Evolutionary conservation across 169 alveolate genomes (phyloP), one percentile per base, ranked within the genome.

Genomic region (Eimeria acervulina): DNA sequence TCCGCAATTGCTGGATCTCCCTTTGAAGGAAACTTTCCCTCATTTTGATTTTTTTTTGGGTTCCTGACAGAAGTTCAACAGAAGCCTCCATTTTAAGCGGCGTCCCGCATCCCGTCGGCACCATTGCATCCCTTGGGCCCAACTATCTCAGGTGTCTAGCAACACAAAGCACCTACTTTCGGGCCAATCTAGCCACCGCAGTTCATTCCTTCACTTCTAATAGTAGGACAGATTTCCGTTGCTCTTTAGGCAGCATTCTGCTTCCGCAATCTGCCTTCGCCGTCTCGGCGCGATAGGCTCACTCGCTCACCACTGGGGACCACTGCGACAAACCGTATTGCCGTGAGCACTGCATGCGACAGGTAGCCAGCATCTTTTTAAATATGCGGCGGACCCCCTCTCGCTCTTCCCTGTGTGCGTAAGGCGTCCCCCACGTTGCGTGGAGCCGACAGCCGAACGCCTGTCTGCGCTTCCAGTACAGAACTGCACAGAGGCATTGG

Each of bases 271-370:
- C 70, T n/a, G 61, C 63, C 93, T 19, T 23, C 68, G 55, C 59
- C 93, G 93, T 85, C 93, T 85, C 93, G 4, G 63, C 81, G 93
- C 93, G 63, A 61, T 63, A 85, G 78, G 61, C 61, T 52, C 80
- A 85, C 26, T 47, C 55, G 19, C 76, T 70, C 81, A 70, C 81
- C 80, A 21, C 93, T 44, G 23, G 44, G 23, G 93, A 85, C 93
- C 93, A 85, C 81, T 85, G 93, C 93, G 68, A 85, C 87, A 26
- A 17, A 5, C 38, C 26, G 87, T 59, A 42, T 40, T 38, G 63
- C 15, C 26, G 87, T 76, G 87, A 76, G 63, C 40, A n/a, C 23
- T 26, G 26, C 66, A 40, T 70, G 10, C 0, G 13, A 12, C 3
- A 2, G 1, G n/a, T 70, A 70, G 28, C 1, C 33, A 70, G 6